Conservation (phyloP, 2,329 filamentous ascomycete species). For the Teratosphaeria destructans region DNA sequence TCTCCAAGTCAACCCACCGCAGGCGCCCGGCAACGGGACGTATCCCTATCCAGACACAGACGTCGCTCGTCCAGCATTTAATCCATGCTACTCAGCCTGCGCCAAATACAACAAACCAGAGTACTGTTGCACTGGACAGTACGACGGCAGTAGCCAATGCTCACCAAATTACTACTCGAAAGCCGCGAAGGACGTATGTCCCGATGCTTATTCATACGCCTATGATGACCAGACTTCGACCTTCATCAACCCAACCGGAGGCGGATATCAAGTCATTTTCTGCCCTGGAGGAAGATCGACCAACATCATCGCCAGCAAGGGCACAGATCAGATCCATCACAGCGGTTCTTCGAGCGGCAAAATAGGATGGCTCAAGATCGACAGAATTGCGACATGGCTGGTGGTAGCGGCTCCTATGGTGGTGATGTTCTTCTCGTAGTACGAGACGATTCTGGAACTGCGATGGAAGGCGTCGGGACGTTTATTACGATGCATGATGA, state of each 20-base stretch:
- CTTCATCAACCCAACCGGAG: slow-evolving; percentile 51
- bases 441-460: background rate
- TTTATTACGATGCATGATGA: background rate
- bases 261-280: slow-evolving; percentile 69
- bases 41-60: slow-evolving; percentile 73
- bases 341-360: background rate
- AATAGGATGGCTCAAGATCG: background rate
- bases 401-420: background rate
- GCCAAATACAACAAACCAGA: slow-evolving; percentile 53
- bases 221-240: slow-evolving; percentile 49
- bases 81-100: slow-evolving; percentile 70
- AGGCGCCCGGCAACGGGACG: slow-evolving; percentile 61
- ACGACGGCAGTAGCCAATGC: slow-evolving; percentile 54
- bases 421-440: background rate
- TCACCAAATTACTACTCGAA: slow-evolving; percentile 57
- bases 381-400: background rate
- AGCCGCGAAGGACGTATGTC: slow-evolving; percentile 63
- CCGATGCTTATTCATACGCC: slow-evolving; percentile 74
- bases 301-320: slow-evolving; percentile 25
- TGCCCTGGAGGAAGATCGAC: slow-evolving; percentile 53
- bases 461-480: background rate
- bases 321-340: background rate
- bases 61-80: slow-evolving; percentile 59
- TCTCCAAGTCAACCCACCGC: slow-evolving; percentile 57
- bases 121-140: slow-evolving; percentile 67